Conservation (phyloP, 441 rosid species). For the Bruguiera hainesii region DNA sequence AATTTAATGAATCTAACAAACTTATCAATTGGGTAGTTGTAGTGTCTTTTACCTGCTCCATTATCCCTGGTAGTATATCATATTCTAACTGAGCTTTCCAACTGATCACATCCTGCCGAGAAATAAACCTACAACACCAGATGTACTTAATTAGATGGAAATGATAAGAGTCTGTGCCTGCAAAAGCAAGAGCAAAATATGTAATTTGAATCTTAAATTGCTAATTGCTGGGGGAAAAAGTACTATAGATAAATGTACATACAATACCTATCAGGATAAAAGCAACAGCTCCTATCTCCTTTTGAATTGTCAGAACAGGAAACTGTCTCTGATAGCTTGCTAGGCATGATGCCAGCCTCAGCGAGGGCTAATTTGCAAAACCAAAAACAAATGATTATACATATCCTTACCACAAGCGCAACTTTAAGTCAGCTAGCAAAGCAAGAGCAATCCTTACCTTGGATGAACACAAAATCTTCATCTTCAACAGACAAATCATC, state of each 20-base stretch:
- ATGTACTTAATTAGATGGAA: conserved; percentile 5
- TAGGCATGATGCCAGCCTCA: conserved; percentile 73
- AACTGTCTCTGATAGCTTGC: conserved; percentile 43
- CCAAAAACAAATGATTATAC: conserved; percentile 11
- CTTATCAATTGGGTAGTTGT: conserved; percentile 14
- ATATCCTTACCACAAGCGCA: conserved; percentile 2
- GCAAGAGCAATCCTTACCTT: conserved; percentile 41
- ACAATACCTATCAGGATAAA: conserved; percentile 66
- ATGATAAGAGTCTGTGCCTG: conserved; percentile 1
- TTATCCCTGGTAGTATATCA: conserved; percentile 37
- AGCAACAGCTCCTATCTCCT: conserved; percentile 27
- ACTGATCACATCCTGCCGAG: conserved; percentile 65
- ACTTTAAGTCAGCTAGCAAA: conserved; percentile 9
- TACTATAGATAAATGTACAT: neutral
- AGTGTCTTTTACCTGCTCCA: conserved; percentile 59
- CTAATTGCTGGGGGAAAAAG: neutral
- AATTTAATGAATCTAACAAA: conserved; percentile 8
- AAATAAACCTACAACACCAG: conserved; percentile 55
- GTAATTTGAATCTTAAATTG: neutral
- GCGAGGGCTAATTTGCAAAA: conserved; percentile 58
- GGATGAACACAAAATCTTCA: conserved; percentile 64
- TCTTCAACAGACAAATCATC: conserved; percentile 66
- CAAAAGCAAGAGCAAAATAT: neutral
- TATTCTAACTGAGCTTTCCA: conserved; percentile 90
- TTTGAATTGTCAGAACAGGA: conserved; percentile 31